Evolutionary conservation across 169 alveolate genomes (phyloP).

Genomic region (Eimeria mitis): DNA sequence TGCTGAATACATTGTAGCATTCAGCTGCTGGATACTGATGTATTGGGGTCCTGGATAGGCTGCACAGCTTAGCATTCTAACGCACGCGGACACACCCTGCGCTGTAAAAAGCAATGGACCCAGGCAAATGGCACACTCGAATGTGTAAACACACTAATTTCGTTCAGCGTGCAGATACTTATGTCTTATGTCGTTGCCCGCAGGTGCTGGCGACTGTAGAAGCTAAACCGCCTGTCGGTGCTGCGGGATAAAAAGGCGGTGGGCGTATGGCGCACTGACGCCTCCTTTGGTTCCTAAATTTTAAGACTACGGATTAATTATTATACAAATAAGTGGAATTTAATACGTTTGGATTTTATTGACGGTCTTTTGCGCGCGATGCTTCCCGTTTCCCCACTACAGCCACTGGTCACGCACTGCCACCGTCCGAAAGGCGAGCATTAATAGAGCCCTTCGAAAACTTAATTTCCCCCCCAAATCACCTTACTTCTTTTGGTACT

Average conservation of each 20-base stretch:
- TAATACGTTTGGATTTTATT: not conserved
- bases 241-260: not conserved
- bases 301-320: not conserved
- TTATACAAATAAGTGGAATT: too few relatives aligned
- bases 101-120: not conserved
- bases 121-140: not conserved
- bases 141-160: not conserved
- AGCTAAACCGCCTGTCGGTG: not conserved
- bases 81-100: not conserved
- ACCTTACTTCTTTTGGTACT: not conserved
- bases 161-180: not conserved
- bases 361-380: not conserved
- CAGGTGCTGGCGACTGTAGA: not conserved
- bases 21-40: too few relatives aligned
- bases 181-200: too few relatives aligned
- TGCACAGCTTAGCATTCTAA: not conserved
- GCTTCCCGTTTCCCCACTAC: not conserved
- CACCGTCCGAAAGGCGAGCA: not conserved
- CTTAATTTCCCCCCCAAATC: not conserved
- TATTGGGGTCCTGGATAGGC: not conserved
- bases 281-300: not conserved
- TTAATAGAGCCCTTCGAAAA: not conserved
- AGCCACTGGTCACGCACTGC: slow-evolving; percentile 1
- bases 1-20: not conserved
- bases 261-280: not conserved